phyloP scores from a whole-genome alignment of 768 basidiomycete species.

The Suillus sp. region DNA sequence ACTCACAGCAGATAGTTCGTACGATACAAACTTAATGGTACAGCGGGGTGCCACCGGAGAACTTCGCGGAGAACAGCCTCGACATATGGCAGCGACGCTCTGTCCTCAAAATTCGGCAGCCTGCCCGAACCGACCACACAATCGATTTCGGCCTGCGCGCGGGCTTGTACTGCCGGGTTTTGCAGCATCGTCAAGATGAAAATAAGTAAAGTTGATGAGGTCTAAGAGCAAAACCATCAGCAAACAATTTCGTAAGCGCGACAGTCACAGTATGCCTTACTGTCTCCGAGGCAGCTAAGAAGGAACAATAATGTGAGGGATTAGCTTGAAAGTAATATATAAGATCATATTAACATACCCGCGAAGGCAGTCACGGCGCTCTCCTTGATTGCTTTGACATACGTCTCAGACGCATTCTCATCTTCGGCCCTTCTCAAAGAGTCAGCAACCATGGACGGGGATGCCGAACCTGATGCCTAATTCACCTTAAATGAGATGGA shows the following conservation, averaged over 20 bases:
- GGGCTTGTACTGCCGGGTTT: conserved; percentile 39
- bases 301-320: neutral
- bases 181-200: conserved; percentile 40
- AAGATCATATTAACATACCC: conserved; percentile 17
- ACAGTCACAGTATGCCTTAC: conserved; percentile 18
- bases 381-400: conserved; percentile 29
- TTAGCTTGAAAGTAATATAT: neutral
- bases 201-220: conserved; percentile 31
- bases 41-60: conserved; percentile 38
- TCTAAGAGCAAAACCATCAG: conserved; percentile 24
- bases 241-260: neutral
- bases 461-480: conserved; percentile 27
- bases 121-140: conserved; percentile 31
- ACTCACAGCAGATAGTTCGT: neutral
- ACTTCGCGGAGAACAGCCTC: conserved; percentile 37
- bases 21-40: conserved; percentile 25
- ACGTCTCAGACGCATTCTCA: conserved; percentile 10
- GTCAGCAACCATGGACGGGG: conserved; percentile 32
- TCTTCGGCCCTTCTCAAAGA: conserved; percentile 20
- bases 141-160: conserved; percentile 42
- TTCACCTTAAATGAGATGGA: neutral
- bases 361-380: conserved; percentile 33
- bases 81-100: conserved; percentile 28
- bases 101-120: conserved; percentile 34
- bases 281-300: conserved; percentile 32